A percentile compares a stretch with the other conserved stretches of the same genome.
phyloP scores from a whole-genome alignment of 1,284 basidiomycete genomes.

The Rhizoctonia solani region DNA sequence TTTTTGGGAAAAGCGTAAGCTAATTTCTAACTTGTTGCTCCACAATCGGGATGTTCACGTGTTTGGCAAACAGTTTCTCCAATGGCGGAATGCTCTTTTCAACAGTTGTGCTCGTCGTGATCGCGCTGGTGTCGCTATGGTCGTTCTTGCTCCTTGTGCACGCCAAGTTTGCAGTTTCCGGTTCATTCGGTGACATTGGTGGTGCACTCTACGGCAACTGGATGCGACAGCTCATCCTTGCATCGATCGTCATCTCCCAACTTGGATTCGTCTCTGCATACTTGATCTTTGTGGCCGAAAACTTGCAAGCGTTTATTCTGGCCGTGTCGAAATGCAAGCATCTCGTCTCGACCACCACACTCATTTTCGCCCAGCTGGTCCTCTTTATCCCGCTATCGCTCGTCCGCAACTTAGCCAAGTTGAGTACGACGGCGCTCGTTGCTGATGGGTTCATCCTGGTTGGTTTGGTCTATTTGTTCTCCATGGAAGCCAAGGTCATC shows the following conservation, averaged over 20 bases:
- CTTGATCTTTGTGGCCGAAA: conserved; percentile 95
- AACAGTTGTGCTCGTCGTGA: conserved; percentile 71
- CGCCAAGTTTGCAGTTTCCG: conserved; percentile 87
- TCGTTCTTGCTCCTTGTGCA: conserved; percentile 92
- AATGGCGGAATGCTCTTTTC: conserved; percentile 97
- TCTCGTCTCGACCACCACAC: conserved; percentile 70
- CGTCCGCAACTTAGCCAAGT: conserved; percentile 87
- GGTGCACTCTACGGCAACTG: conserved; percentile 89
- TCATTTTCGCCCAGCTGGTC: conserved; percentile 83
- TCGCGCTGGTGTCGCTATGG: conserved; percentile 88
- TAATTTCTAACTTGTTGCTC: not conserved
- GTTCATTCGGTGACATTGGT: conserved; percentile 96
- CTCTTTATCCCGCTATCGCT: conserved; percentile 88
- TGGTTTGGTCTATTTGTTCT: conserved; percentile 85
- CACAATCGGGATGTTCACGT: conserved; percentile 35
- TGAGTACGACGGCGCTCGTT: conserved; percentile 89
- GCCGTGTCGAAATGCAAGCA: conserved; percentile 81
- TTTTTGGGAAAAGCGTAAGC: conserved; percentile 92
- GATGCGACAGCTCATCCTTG: conserved; percentile 90
- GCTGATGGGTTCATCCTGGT: conserved; percentile 96
- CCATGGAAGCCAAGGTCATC: conserved; percentile 75
- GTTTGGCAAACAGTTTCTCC: conserved; percentile 67
- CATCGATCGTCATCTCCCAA: conserved; percentile 89
- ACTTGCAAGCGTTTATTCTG: conserved; percentile 84
- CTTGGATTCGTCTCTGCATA: conserved; percentile 89